A percentile compares a stretch with the other conserved stretches of the same genome.
Evolutionary conservation across 148 eudicot species (phyloP).

Genomic region (Vaccinium darrowii): DNA sequence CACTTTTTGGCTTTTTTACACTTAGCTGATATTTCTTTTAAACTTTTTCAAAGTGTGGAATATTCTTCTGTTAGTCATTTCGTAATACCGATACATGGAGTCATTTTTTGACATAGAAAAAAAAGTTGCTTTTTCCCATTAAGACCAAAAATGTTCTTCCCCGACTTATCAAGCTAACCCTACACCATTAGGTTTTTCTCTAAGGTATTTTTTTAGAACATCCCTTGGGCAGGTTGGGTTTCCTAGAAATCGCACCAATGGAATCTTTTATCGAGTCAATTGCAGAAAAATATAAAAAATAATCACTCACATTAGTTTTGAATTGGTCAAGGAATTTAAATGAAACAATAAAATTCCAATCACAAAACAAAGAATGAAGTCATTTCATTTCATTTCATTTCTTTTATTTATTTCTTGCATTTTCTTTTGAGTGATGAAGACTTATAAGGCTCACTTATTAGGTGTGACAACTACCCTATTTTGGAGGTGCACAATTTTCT

Average conservation of each 20-base stretch:
- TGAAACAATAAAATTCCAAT: neutral
- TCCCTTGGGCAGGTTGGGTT: neutral
- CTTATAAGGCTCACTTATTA: neutral
- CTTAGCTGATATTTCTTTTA: neutral
- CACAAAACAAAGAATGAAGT: neutral
- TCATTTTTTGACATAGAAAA: neutral
- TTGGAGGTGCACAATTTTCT: neutral
- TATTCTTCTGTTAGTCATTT: neutral
- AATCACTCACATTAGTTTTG: neutral
- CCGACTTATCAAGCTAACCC: neutral
- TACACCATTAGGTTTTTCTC: neutral
- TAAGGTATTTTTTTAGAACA: too few relatives aligned
- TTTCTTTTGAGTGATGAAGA: neutral
- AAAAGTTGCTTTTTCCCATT: neutral
- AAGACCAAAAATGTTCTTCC: neutral
- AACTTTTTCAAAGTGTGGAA: neutral
- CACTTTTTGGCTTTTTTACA: neutral
- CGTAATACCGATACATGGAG: too few relatives aligned
- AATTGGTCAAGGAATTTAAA: neutral
- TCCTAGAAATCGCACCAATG: neutral
- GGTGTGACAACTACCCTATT: neutral
- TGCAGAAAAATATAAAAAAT: neutral
- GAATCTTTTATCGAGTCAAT: neutral
- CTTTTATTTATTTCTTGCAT: neutral
- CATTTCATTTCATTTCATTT: neutral